Evolutionary conservation across 2,329 filamentous ascomycete genomes (phyloP).

Genomic region (Venturia effusa): DNA sequence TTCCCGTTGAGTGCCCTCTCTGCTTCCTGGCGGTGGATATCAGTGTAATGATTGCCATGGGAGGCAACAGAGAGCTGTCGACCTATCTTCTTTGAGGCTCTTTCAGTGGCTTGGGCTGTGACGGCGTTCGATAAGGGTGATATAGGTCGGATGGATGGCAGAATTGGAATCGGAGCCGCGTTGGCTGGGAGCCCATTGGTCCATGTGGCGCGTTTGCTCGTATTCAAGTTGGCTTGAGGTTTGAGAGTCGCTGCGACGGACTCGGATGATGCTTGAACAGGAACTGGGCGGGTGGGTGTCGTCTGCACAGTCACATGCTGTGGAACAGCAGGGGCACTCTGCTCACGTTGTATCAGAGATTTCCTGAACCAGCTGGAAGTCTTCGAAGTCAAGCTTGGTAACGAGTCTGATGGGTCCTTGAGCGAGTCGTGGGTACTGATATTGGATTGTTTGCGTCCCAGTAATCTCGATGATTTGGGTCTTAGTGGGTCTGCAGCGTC

Average conservation of each 20-base stretch:
- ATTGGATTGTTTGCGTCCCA: conserved; percentile 86
- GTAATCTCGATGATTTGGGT: conserved; percentile 84
- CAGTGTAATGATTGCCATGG: conserved; percentile 84
- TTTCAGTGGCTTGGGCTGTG: conserved; percentile 58
- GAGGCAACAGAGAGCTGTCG: conserved; percentile 88
- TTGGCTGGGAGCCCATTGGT: conserved; percentile 65
- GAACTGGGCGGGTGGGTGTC: conserved; percentile 32
- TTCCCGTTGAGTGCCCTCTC: conserved; percentile 82
- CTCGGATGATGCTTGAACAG: conserved; percentile 23
- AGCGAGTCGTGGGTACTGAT: conserved; percentile 51
- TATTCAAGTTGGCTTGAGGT: conserved; percentile 45
- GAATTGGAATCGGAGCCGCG: conserved; percentile 84
- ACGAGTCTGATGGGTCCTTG: conserved; percentile 51
- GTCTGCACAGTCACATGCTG: conserved; percentile 27
- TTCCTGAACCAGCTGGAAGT: conserved; percentile 90
- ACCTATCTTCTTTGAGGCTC: conserved; percentile 80
- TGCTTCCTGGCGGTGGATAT: conserved; percentile 80
- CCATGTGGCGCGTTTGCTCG: conserved; percentile 85
- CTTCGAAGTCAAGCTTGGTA: conserved; percentile 59
- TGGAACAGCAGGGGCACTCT: conserved; percentile 52
- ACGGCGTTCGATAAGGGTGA: conserved; percentile 94
- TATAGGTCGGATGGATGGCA: conserved; percentile 88
- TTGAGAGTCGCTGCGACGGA: conserved; percentile 12
- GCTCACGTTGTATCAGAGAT: conserved; percentile 74
- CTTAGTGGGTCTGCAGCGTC: conserved; percentile 87